Conservation (phyloP, 495 filamentous ascomycete species). For the Aspergillus taichungensis region DNA sequence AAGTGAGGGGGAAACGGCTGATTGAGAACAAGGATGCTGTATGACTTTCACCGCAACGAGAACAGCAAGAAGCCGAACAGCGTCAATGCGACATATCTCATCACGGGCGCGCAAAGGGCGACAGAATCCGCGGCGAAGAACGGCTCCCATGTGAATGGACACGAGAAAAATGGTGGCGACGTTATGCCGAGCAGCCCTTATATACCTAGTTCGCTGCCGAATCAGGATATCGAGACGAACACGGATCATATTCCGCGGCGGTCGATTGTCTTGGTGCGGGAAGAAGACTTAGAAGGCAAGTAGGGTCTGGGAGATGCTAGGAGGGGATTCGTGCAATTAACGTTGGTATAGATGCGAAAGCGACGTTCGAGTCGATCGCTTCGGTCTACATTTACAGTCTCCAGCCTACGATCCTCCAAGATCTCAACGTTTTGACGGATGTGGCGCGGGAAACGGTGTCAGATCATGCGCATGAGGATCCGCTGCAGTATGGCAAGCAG, state of each 20-base stretch:
- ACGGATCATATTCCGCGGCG: constrained; percentile 31
- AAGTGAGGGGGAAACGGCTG: neutral
- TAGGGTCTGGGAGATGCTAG: neutral
- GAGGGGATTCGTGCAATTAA: neutral
- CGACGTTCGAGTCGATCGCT: constrained; percentile 57
- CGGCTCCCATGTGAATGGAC: constrained; percentile 13
- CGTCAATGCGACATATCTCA: constrained; percentile 80
- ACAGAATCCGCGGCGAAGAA: constrained; percentile 27
- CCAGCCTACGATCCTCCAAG: constrained; percentile 59
- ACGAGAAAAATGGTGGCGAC: constrained; percentile 54
- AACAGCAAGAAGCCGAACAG: constrained; percentile 65
- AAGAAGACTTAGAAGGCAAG: constrained; percentile 71
- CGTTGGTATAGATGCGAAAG: constrained; percentile 50
- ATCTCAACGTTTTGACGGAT: constrained; percentile 67
- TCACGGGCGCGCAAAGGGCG: constrained; percentile 52
- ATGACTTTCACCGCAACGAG: constrained; percentile 74
- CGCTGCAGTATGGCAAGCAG: constrained; percentile 45
- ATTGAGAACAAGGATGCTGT: constrained; percentile 60
- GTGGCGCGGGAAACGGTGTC: constrained; percentile 49
- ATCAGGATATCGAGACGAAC: constrained; percentile 26
- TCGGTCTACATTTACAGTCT: constrained; percentile 86
- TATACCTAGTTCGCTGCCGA: constrained; percentile 50
- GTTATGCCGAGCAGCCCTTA: constrained; percentile 66
- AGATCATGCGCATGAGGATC: constrained; percentile 51
- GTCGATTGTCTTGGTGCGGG: constrained; percentile 62